These are phyloP conservation scores for Ophiostoma novo-ulmi DNA, from an alignment of 2,329 filamentous ascomycete genomes.

Conservation along the genomic window DNA sequence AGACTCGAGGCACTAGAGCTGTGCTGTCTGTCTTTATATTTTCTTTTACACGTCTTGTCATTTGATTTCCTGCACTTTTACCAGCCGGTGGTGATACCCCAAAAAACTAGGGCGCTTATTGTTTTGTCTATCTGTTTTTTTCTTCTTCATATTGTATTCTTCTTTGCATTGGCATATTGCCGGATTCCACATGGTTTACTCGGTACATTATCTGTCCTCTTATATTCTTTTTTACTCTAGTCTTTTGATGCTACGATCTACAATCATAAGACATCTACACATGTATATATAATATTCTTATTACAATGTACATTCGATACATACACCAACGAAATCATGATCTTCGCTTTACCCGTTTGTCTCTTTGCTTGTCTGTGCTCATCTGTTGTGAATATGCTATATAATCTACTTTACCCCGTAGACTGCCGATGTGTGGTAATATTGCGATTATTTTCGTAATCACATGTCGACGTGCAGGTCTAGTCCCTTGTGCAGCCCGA, in stretches of 20 bases:
- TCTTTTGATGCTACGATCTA: not conserved
- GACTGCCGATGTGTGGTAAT: not conserved
- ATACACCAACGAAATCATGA: not conserved
- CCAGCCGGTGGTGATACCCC: constrained; percentile 23
- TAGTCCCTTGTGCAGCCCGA: not conserved
- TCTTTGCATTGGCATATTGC: not conserved
- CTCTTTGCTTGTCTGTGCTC: no score
- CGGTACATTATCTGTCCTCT: not conserved
- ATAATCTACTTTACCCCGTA: not conserved
- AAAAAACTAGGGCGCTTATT: constrained; percentile 17
- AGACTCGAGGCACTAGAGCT: not conserved
- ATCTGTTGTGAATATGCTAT: no score
- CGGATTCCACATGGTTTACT: not conserved
- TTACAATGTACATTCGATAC: not conserved
- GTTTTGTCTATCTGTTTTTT: not conserved
- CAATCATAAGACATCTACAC: not conserved
- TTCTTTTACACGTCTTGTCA: not conserved
- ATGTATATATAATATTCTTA: not conserved
- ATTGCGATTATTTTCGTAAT: not conserved
- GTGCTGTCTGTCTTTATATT: not conserved
- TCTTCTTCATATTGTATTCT: not conserved
- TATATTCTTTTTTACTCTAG: not conserved
- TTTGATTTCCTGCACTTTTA: constrained; percentile 15
- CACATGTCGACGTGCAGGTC: constrained; percentile 4
- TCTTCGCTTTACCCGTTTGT: not conserved